phyloP scores from a whole-genome alignment of 2,329 filamentous ascomycete species.

The Exophiala oligosperma region DNA sequence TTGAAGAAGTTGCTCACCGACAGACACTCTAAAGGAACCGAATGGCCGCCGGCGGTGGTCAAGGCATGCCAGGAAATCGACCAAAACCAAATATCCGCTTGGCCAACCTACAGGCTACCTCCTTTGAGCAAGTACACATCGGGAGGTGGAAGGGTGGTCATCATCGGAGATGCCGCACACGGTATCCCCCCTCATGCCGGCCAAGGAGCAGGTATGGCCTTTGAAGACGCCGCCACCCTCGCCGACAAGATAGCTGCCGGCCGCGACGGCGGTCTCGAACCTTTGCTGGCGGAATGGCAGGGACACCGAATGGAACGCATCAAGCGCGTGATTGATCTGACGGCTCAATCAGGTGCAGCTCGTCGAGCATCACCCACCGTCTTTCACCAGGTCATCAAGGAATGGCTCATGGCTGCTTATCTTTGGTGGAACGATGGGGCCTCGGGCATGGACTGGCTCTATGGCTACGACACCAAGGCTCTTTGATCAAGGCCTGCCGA shows the following conservation, averaged over 20 bases:
- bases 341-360: slow-evolving; percentile 27
- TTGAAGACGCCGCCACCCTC: slow-evolving; percentile 27
- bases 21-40: slow-evolving; percentile 13
- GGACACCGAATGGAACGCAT: slow-evolving; percentile 49
- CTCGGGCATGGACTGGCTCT: slow-evolving; percentile 17
- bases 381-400: slow-evolving; percentile 20
- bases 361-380: slow-evolving; percentile 14
- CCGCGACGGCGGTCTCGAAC: background rate
- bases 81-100: slow-evolving; percentile 15
- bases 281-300: slow-evolving; percentile 45
- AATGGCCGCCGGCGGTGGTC: slow-evolving; percentile 20
- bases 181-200: slow-evolving; percentile 28
- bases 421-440: slow-evolving; percentile 16
- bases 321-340: slow-evolving; percentile 50
- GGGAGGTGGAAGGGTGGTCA: slow-evolving; percentile 14
- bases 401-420: slow-evolving; percentile 22
- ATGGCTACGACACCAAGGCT: slow-evolving; percentile 15
- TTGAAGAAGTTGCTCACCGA: slow-evolving; percentile 13
- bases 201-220: slow-evolving; percentile 26
- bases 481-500: too few relatives aligned
- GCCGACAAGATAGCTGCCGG: slow-evolving; percentile 18
- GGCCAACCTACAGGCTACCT: slow-evolving; percentile 25
- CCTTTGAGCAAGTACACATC: slow-evolving; percentile 25
- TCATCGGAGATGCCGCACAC: slow-evolving; percentile 28
- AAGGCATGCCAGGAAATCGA: slow-evolving; percentile 18